These are phyloP conservation scores for Thyridium curvatum DNA, from an alignment of 2,329 filamentous ascomycete species.

Conservation along the genomic window DNA sequence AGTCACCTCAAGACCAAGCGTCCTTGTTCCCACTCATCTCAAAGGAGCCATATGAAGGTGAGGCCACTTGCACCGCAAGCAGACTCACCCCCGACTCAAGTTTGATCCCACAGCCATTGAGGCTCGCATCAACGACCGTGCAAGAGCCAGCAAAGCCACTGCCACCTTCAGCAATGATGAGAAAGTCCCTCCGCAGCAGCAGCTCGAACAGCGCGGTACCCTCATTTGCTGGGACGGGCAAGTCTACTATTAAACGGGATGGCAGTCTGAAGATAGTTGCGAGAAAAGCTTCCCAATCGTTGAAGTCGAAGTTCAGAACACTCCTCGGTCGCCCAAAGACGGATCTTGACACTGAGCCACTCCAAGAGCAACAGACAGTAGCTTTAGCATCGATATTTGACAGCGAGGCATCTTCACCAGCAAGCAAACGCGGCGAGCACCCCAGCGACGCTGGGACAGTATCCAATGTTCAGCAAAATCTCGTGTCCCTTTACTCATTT, in stretches of 20 bases:
- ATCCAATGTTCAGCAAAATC: slow-evolving; percentile 38
- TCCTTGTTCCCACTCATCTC: too few relatives aligned
- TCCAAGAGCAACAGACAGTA: slow-evolving; percentile 10
- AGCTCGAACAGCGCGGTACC: slow-evolving; percentile 22
- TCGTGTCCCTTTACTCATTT: slow-evolving; percentile 44
- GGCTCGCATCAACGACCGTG: too few relatives aligned
- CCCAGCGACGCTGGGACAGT: slow-evolving; percentile 17
- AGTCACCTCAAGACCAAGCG: too few relatives aligned
- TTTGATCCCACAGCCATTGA: too few relatives aligned
- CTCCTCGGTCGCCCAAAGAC: slow-evolving; percentile 20
- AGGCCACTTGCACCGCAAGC: too few relatives aligned
- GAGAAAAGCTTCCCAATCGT: slow-evolving; percentile 54
- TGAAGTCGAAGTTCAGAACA: slow-evolving; percentile 55
- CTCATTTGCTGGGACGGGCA: slow-evolving; percentile 2
- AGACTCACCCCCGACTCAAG: too few relatives aligned
- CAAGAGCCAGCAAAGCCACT: too few relatives aligned
- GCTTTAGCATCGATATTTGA: background rate
- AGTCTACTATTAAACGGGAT: slow-evolving; percentile 15
- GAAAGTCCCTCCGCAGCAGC: slow-evolving; percentile 43
- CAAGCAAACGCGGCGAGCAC: too few relatives aligned
- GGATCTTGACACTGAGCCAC: slow-evolving; percentile 3
- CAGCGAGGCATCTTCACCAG: slow-evolving; percentile 1
- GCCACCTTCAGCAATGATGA: slow-evolving; percentile 22
- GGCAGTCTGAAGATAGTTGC: slow-evolving; percentile 42
- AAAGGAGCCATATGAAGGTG: too few relatives aligned